A percentile compares a stretch with the other conserved stretches of the same genome.
phyloP scores from a whole-genome alignment of 192 early-diverging fungal species.

The Podila clonocystis region DNA sequence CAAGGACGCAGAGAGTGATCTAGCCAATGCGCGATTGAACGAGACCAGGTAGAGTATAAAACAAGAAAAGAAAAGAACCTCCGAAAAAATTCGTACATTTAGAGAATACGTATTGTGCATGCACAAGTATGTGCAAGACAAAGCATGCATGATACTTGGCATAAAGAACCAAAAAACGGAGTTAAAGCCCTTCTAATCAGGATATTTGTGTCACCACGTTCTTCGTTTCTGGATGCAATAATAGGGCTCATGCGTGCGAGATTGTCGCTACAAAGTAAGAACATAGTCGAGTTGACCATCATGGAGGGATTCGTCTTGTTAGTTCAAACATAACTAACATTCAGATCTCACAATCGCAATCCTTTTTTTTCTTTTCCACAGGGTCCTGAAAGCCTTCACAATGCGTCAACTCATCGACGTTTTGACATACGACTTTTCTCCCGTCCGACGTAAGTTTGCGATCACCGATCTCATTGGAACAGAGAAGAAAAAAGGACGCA shows the following conservation, averaged over 20 bases:
- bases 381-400: conserved; percentile 48
- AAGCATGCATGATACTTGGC: too few relatives aligned
- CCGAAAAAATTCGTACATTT: too few relatives aligned
- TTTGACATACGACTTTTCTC: conserved; percentile 53
- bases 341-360: neutral
- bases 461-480: too few relatives aligned
- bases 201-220: neutral
- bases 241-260: conserved; percentile 54
- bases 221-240: neutral
- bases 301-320: neutral
- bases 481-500: too few relatives aligned
- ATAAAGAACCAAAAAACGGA: too few relatives aligned
- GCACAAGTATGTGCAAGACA: too few relatives aligned
- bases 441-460: conserved; percentile 24
- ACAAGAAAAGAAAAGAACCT: too few relatives aligned
- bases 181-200: too few relatives aligned
- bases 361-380: neutral
- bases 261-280: conserved; percentile 54
- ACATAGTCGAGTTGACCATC: too few relatives aligned
- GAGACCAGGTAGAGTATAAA: conserved; percentile 33
- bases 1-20: conserved; percentile 37
- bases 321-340: neutral
- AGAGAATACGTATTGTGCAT: too few relatives aligned
- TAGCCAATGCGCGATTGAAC: conserved; percentile 47
- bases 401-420: conserved; percentile 50